These are phyloP conservation scores for Pythium dissimile DNA, from an alignment of 352 stramenopile genomes.

Conservation along the genomic window DNA sequence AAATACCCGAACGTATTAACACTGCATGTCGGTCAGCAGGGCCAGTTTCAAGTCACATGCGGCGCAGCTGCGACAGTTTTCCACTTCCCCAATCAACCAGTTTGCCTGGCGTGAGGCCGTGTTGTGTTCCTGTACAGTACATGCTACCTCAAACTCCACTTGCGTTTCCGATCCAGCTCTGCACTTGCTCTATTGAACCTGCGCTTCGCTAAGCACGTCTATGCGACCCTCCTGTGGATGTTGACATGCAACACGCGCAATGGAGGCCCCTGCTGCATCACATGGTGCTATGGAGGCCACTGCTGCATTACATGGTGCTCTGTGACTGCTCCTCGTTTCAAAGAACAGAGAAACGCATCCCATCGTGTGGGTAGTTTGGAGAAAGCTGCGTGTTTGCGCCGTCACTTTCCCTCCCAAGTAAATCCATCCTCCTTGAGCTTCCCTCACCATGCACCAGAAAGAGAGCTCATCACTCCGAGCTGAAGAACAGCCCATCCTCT, in stretches of 20 bases:
- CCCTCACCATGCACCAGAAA: constrained; percentile 1
- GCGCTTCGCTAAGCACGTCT: background rate
- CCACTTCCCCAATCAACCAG: background rate
- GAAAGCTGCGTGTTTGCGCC: background rate
- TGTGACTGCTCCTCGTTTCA: too few relatives aligned
- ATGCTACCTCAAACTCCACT: too few relatives aligned
- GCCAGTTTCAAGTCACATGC: background rate
- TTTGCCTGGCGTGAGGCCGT: background rate
- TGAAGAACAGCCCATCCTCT: background rate
- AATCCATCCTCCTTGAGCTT: background rate
- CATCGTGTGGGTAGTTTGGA: too few relatives aligned
- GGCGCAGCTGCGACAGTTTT: background rate
- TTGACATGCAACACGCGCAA: background rate
- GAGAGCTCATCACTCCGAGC: background rate
- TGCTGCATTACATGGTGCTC: too few relatives aligned
- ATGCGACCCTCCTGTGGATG: background rate
- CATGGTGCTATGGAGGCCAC: too few relatives aligned
- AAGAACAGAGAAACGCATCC: background rate
- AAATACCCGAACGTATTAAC: too few relatives aligned
- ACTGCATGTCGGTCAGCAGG: background rate
- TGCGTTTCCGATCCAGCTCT: too few relatives aligned
- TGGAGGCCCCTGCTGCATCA: background rate
- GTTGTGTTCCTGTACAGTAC: too few relatives aligned
- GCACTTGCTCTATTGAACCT: too few relatives aligned
- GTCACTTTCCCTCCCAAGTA: background rate